A percentile compares a stretch with the other conserved stretches of the same genome.
Evolutionary conservation across 164 flowering plant genomes (phyloP).

Genomic region (Nymphaea thermarum): DNA sequence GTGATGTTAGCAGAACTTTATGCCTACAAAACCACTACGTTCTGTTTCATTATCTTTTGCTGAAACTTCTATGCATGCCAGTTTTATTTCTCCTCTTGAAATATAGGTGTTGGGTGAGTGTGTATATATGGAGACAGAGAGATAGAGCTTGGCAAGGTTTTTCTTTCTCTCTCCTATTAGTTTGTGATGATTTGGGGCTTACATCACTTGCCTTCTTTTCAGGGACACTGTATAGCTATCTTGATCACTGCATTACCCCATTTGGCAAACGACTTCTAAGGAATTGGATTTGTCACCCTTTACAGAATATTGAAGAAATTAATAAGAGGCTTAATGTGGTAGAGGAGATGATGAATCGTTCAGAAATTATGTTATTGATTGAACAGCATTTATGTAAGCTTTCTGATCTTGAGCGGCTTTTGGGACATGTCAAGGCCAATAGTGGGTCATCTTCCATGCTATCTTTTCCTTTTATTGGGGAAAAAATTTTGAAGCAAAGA

Average conservation of each 20-base stretch:
- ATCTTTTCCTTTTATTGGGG: constrained; percentile 53
- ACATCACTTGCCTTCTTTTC: constrained; percentile 8
- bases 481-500: constrained; percentile 57
- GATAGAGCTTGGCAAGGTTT: too few species aligned
- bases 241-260: constrained; percentile 65
- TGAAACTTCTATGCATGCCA: too few species aligned
- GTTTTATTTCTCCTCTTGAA: too few species aligned
- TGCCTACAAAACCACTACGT: too few species aligned
- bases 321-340: constrained; percentile 73
- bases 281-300: constrained; percentile 91
- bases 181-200: background rate
- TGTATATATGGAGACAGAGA: too few species aligned
- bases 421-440: constrained; percentile 72
- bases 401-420: constrained; percentile 84
- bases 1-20: too few species aligned
- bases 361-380: constrained; percentile 35
- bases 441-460: constrained; percentile 51
- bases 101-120: too few species aligned
- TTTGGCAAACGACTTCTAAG: constrained; percentile 85
- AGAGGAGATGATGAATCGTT: constrained; percentile 33
- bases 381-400: constrained; percentile 67
- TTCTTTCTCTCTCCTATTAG: background rate
- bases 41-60: too few species aligned
- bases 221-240: constrained; percentile 86
- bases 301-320: constrained; percentile 55